Conservation (phyloP, 2,329 filamentous ascomycete genomes). For the Macrophomina phaseolina region DNA sequence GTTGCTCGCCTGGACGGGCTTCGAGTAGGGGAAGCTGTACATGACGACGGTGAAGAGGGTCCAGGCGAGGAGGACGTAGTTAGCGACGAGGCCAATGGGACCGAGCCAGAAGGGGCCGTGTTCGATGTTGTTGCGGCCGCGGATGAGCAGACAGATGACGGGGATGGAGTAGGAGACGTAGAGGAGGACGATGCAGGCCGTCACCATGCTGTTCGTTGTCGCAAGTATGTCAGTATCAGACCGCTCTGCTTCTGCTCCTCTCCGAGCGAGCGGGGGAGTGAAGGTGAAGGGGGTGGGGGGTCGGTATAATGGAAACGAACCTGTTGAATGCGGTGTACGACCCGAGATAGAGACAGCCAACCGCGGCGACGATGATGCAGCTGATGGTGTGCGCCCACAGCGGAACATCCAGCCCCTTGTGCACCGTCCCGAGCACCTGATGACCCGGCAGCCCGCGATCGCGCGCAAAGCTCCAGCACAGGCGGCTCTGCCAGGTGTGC, state of each 20-base stretch:
- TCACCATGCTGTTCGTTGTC: conserved; percentile 43
- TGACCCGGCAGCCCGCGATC: conserved; percentile 57
- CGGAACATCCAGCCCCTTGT: conserved; percentile 46
- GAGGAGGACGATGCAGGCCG: conserved; percentile 50
- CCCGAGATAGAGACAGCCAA: conserved; percentile 56
- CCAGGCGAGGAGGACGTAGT: conserved; percentile 54
- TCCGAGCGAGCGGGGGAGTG: background rate
- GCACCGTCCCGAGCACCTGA: conserved; percentile 47
- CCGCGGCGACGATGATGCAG: conserved; percentile 51
- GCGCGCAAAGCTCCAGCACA: conserved; percentile 60
- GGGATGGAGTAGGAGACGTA: conserved; percentile 50
- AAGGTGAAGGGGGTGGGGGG: background rate
- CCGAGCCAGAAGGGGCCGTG: conserved; percentile 58
- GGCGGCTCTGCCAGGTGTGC: conserved; percentile 58
- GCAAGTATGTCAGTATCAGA: background rate
- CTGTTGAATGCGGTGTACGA: conserved; percentile 50
- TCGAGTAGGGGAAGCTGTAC: conserved; percentile 46
- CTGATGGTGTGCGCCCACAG: conserved; percentile 51
- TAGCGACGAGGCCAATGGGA: conserved; percentile 49
- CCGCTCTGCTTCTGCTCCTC: no score
- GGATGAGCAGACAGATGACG: conserved; percentile 52
- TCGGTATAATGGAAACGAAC: conserved; percentile 32
- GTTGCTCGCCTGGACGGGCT: conserved; percentile 38
- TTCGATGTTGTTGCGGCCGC: conserved; percentile 51
- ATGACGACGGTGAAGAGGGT: conserved; percentile 58